Evolutionary conservation across 2,329 filamentous ascomycete species (phyloP).

Genomic region (Raffaelea ambrosiae): DNA sequence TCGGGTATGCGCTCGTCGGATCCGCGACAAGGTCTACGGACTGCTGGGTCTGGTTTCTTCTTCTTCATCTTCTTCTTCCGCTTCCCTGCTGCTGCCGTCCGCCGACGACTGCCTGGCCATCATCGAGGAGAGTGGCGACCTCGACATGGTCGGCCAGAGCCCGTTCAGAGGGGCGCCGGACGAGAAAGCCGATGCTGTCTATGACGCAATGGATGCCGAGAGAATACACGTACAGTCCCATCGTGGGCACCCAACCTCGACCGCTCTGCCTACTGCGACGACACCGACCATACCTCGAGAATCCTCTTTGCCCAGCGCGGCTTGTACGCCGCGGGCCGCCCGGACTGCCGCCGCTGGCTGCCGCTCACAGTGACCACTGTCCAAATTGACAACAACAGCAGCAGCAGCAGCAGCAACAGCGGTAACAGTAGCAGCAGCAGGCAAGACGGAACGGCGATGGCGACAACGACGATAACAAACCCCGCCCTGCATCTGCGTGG

Average conservation of each 20-base stretch:
- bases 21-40: slow-evolving; percentile 11
- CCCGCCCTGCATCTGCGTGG: slow-evolving; percentile 3
- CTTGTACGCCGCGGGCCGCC: slow-evolving; percentile 6
- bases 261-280: slow-evolving; percentile 5
- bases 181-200: too few species aligned
- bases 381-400: too few species aligned
- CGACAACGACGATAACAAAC: too few species aligned
- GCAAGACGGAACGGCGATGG: too few species aligned
- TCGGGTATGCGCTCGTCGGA: slow-evolving; percentile 5
- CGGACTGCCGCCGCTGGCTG: not conserved
- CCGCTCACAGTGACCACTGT: too few species aligned
- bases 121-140: slow-evolving; percentile 5
- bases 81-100: too few species aligned
- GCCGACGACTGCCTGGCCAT: too few species aligned
- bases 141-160: slow-evolving; percentile 8
- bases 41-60: slow-evolving; percentile 7
- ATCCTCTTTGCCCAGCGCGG: slow-evolving; percentile 9
- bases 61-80: slow-evolving; percentile 5
- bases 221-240: too few species aligned
- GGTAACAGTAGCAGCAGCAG: too few species aligned
- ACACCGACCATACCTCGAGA: slow-evolving; percentile 4
- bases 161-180: slow-evolving; percentile 3
- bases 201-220: too few species aligned
- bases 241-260: slow-evolving; percentile 11
- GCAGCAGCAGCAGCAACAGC: too few species aligned